Evolutionary conservation across 2,329 filamentous ascomycete genomes (phyloP).

Genomic region (Exophiala sp.): DNA sequence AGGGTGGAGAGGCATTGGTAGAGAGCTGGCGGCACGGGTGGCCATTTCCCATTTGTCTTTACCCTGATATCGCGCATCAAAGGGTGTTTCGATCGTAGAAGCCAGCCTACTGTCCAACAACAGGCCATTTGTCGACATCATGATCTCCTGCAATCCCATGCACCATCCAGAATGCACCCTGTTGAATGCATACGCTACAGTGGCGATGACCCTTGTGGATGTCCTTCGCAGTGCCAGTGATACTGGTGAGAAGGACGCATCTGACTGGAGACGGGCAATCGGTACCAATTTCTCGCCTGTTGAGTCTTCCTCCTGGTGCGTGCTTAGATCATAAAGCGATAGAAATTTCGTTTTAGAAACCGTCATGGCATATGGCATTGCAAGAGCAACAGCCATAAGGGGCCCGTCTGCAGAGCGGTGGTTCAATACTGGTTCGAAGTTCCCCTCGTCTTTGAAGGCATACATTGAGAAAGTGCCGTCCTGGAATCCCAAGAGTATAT

Average conservation of each 20-base stretch:
- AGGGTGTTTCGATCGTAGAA: conserved; percentile 26
- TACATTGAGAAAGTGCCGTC: conserved; percentile 72
- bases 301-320: conserved; percentile 49
- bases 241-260: conserved; percentile 72
- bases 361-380: conserved; percentile 72
- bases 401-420: conserved; percentile 58
- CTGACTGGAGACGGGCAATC: conserved; percentile 51
- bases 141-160: conserved; percentile 85
- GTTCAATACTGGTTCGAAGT: conserved; percentile 37
- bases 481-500: conserved; percentile 66
- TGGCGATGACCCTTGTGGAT: conserved; percentile 64
- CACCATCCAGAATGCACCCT: conserved; percentile 78
- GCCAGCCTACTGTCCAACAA: conserved; percentile 19
- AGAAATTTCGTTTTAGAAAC: conserved; percentile 72
- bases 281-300: neutral
- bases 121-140: conserved; percentile 32
- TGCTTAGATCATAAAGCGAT: conserved; percentile 67
- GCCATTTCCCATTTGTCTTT: conserved; percentile 20
- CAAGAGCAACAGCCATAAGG: conserved; percentile 67
- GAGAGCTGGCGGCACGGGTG: conserved; percentile 23
- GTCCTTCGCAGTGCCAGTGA: conserved; percentile 73
- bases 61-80: conserved; percentile 3
- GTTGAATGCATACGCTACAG: conserved; percentile 80
- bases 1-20: conserved; percentile 36
- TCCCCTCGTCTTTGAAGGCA: conserved; percentile 38